These are phyloP conservation scores for Mycena epipterygia DNA, from an alignment of 768 basidiomycete species.

Conservation along the genomic window DNA sequence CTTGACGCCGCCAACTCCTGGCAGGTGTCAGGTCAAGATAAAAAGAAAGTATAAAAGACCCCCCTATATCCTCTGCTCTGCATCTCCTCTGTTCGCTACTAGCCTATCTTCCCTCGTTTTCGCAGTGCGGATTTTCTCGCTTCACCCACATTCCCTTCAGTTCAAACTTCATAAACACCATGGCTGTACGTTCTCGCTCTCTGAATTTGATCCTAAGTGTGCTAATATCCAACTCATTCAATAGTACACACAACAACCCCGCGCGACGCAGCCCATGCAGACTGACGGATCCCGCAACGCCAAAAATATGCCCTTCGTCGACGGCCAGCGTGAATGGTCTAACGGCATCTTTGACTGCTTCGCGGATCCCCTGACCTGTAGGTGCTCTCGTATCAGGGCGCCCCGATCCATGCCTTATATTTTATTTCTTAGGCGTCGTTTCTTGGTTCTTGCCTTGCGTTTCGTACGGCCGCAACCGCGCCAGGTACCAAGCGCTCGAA, in stretches of 20 bases:
- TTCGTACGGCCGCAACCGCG: conserved; percentile 36
- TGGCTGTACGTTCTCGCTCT: conserved; percentile 25
- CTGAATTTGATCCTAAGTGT: background rate
- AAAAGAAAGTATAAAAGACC: conserved; percentile 26
- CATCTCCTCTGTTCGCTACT: background rate
- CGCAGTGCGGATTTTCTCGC: conserved; percentile 27
- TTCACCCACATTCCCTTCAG: conserved; percentile 21
- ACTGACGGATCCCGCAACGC: conserved; percentile 35
- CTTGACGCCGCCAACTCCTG: conserved; percentile 12
- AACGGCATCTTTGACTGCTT: conserved; percentile 35
- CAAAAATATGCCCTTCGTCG: conserved; percentile 30
- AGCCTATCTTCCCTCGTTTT: background rate
- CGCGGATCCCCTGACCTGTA: conserved; percentile 33
- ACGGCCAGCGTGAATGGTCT: conserved; percentile 36
- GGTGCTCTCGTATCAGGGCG: background rate
- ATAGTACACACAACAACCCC: conserved; percentile 37
- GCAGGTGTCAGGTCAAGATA: conserved; percentile 27
- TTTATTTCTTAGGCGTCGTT: conserved; percentile 20
- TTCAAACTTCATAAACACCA: conserved; percentile 11
- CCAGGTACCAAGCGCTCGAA: conserved; percentile 36
- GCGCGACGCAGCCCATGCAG: conserved; percentile 35
- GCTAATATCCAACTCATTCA: background rate
- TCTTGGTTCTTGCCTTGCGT: conserved; percentile 39
- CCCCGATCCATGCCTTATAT: too few species aligned
- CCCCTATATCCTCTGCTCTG: background rate